Base-by-base conservation (phyloP, 306 rosid genomes). In the Herpetospermum pedunculosum region DNA sequence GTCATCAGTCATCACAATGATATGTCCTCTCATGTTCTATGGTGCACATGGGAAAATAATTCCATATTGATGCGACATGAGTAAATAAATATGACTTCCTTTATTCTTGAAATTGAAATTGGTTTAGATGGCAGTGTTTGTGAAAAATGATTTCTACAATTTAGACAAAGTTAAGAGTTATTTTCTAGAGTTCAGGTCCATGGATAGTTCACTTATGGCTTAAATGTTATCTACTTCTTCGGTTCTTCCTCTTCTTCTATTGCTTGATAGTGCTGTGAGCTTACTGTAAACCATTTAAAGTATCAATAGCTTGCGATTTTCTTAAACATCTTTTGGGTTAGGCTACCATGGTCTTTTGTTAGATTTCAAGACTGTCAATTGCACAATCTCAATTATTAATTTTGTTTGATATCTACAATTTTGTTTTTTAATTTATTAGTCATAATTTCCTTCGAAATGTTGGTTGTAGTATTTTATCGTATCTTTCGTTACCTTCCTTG, bases 401-500 rank as follows among this genome's bases (percentile, higher is more conserved):
- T 64, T 40, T 38, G 28, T 44, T 64, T 10, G n/a, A n/a, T n/a
- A n/a, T n/a, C n/a, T n/a, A n/a, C n/a, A n/a, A n/a, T n/a, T n/a
- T n/a, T n/a, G n/a, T n/a, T n/a, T n/a, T 2, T 30, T 8, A 43
- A 68, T 43, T 43, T 26, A 40, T 67, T 38, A 67, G 13, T 67
- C n/a, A 0, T 47, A 71, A 29, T 46, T 49, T 53, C 21, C 72
- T 41, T 32, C 7, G 30, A 3, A 26, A 28, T 44, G 57, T 44
- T 44, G 38, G 12, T 44, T 14, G 25, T 23, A 70, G 13, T 44
- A 47, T 28, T 28, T 70, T 46, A 18, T 15, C 28, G 26, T 28
- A 71, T 30, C 9, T 32, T 47, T 9, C 37, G 6, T 54, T 19
- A 72, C 47, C 37, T 53, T 75, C 70, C 5, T 73, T 89, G 82